Evolutionary conservation across 371 early-diverging fungal species (phyloP).

Genomic region (Mortierella sp.): DNA sequence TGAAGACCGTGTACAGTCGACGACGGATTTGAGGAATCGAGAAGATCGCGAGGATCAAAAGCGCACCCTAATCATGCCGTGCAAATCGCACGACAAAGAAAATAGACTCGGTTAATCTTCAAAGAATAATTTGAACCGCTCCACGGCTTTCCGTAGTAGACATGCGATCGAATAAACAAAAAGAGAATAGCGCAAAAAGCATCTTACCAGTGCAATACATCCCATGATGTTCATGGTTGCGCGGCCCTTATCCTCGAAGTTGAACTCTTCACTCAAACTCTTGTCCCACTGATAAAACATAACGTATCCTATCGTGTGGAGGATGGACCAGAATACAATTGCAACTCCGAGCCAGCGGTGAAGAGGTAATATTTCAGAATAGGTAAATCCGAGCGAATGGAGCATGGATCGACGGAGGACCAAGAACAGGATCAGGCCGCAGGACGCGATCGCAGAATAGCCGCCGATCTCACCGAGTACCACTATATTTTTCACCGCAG

Average conservation of each 20-base stretch:
- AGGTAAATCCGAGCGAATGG: constrained; percentile 53
- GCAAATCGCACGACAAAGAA: neutral
- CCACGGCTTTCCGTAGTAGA: too few species aligned
- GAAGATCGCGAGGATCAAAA: constrained; percentile 35
- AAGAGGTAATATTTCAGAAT: constrained; percentile 47
- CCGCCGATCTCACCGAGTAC: constrained; percentile 29
- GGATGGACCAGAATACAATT: constrained; percentile 38
- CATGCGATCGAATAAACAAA: too few species aligned
- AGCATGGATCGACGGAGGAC: constrained; percentile 55
- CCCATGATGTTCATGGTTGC: constrained; percentile 52
- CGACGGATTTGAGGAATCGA: constrained; percentile 44
- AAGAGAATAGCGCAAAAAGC: neutral
- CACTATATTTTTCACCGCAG: neutral
- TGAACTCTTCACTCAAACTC: constrained; percentile 14
- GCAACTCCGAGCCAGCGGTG: constrained; percentile 51
- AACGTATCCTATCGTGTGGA: constrained; percentile 43
- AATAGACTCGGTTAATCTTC: neutral
- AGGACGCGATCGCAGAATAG: constrained; percentile 37
- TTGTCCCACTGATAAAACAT: constrained; percentile 20
- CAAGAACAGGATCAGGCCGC: constrained; percentile 44
- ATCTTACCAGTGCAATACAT: constrained; percentile 45
- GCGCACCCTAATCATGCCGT: constrained; percentile 31
- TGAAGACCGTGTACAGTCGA: constrained; percentile 35
- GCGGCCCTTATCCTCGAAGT: constrained; percentile 30
- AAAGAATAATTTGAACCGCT: too few species aligned